phyloP scores from a whole-genome alignment of 768 basidiomycete species.

The Melanogaster broomeanus region DNA sequence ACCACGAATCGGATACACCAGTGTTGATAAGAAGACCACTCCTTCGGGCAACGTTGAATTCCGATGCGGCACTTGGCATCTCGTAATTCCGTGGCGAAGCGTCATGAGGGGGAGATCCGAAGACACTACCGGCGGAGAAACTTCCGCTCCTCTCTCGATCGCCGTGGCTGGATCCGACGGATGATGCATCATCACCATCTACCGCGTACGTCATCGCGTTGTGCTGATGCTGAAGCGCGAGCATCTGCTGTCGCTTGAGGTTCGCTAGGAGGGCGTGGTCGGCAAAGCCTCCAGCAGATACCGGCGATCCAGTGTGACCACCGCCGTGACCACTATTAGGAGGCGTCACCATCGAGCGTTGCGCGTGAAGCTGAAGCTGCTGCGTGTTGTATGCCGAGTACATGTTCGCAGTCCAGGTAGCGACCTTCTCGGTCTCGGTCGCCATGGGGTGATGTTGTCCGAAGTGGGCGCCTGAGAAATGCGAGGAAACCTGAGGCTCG shows the following conservation, averaged over 20 bases:
- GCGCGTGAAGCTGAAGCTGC: conserved; percentile 30
- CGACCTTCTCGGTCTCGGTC: conserved; percentile 28
- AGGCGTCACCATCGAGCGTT: conserved; percentile 43
- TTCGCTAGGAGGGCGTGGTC: conserved; percentile 28
- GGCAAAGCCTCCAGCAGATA: conserved; percentile 9
- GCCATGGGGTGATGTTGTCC: conserved; percentile 19
- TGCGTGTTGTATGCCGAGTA: conserved; percentile 27
- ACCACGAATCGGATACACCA: conserved; percentile 24
- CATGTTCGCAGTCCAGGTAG: conserved; percentile 33
- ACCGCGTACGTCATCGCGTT: conserved; percentile 23
- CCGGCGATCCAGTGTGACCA: conserved; percentile 21
- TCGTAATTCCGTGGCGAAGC: conserved; percentile 37
- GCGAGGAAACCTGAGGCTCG: conserved; percentile 38
- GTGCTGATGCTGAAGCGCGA: conserved; percentile 35
- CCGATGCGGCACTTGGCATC: conserved; percentile 30
- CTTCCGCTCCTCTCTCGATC: conserved; percentile 39
- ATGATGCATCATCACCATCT: conserved; percentile 42
- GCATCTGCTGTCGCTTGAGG: conserved; percentile 28
- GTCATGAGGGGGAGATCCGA: conserved; percentile 30
- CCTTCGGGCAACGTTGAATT: conserved; percentile 27
- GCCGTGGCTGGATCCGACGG: conserved; percentile 37
- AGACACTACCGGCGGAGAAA: conserved; percentile 35
- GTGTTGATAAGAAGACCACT: conserved; percentile 29
- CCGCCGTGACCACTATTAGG: conserved; percentile 40
- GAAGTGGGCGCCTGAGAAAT: conserved; percentile 24